phyloP scores from a whole-genome alignment of 305 asterid species.

The Euphrasia arctica region DNA sequence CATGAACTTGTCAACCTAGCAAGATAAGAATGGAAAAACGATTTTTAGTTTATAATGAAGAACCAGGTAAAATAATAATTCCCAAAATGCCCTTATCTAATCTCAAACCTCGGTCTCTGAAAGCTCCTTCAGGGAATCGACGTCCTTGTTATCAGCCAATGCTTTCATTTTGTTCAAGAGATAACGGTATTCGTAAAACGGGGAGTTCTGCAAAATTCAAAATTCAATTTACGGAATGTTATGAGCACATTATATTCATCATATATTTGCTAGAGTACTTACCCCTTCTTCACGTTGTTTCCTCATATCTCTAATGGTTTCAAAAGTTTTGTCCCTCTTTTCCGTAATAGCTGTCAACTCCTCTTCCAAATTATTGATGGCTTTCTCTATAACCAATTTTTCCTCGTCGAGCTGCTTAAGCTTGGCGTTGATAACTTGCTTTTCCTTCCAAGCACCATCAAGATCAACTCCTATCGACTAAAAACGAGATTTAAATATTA shows the following conservation, averaged over 20 bases:
- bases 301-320: conserved; percentile 53
- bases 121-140: conserved; percentile 42
- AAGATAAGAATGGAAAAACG: background rate
- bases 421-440: conserved; percentile 55
- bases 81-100: too few relatives aligned
- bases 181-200: conserved; percentile 46
- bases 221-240: too few relatives aligned
- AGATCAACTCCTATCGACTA: conserved; percentile 73
- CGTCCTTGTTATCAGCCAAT: conserved; percentile 47
- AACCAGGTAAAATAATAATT: background rate
- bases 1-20: conserved; percentile 62
- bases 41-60: too few relatives aligned
- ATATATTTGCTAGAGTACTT: conserved; percentile 16
- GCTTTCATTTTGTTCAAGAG: conserved; percentile 44
- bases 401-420: conserved; percentile 69
- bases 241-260: background rate
- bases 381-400: conserved; percentile 49
- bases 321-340: conserved; percentile 59
- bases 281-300: conserved; percentile 81
- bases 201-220: conserved; percentile 48
- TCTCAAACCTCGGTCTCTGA: conserved; percentile 50
- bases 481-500: too few relatives aligned
- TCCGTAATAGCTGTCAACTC: conserved; percentile 54
- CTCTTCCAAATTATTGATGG: conserved; percentile 47
- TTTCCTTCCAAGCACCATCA: conserved; percentile 84